A percentile compares a stretch with the other conserved stretches of the same genome.
Conservation (phyloP, 805 yeast species). For the Lachancea cidri region DNA sequence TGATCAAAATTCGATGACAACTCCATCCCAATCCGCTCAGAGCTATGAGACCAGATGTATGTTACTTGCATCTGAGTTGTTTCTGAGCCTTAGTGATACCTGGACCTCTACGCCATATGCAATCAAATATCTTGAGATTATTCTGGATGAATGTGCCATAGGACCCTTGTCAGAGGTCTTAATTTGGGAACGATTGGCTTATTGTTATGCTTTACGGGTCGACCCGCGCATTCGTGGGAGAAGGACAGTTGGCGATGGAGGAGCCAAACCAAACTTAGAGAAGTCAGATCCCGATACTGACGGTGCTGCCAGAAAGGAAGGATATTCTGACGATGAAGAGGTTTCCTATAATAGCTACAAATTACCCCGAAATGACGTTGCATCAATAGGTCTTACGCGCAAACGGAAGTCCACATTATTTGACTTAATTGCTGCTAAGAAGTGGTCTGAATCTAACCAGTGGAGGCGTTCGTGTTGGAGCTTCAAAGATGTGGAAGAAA, state of each 20-base stretch:
- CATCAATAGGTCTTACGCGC: conserved; percentile 52
- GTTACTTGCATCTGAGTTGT: conserved; percentile 65
- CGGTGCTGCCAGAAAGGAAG: not conserved
- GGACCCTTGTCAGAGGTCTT: conserved; percentile 45
- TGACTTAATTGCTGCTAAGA: conserved; percentile 66
- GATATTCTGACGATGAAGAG: not conserved
- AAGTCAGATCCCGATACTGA: not conserved
- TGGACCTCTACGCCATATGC: conserved; percentile 41
- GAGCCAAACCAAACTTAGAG: not conserved
- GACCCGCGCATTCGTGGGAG: conserved; percentile 28
- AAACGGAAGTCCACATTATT: conserved; percentile 73
- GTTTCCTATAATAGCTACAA: conserved; percentile 16
- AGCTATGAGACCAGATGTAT: conserved; percentile 67
- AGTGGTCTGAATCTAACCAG: conserved; percentile 47
- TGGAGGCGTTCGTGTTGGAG: conserved; percentile 32
- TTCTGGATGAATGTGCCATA: conserved; percentile 41
- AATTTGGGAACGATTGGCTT: conserved; percentile 49
- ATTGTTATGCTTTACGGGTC: conserved; percentile 43
- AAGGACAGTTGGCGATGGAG: not conserved
- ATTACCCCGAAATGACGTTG: conserved; percentile 33
- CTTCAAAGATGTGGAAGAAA: conserved; percentile 25
- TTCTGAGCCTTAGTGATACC: conserved; percentile 39
- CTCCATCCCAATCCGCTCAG: conserved; percentile 9
- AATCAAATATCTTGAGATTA: conserved; percentile 41
- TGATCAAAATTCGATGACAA: not conserved